Conservation (phyloP, 306 rosid species). For the Acacia confusa region DNA sequence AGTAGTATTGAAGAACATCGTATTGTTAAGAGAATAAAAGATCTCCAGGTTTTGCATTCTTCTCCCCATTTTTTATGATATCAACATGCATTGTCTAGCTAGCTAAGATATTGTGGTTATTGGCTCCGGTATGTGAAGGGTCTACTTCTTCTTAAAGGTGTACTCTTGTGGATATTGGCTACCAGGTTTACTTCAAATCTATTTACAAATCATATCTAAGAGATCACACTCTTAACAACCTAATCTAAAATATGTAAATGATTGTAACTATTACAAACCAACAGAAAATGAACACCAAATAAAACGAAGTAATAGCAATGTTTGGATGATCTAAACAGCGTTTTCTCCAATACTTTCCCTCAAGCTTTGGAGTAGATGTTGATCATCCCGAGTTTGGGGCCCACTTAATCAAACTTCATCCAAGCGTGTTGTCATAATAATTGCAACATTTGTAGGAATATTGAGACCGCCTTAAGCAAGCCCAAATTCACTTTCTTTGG, state of each 20-base stretch:
- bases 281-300: not conserved
- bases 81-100: conserved; percentile 6
- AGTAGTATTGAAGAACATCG: conserved; percentile 72
- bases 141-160: not conserved
- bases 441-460: too few relatives aligned
- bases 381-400: not conserved
- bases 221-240: not conserved
- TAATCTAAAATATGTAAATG: too few relatives aligned
- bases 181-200: too few relatives aligned
- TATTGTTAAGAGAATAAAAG: conserved; percentile 65
- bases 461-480: too few relatives aligned
- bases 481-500: too few relatives aligned
- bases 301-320: not conserved
- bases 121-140: conserved; percentile 18
- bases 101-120: not conserved
- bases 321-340: not conserved
- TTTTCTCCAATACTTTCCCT: not conserved
- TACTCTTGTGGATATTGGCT: not conserved
- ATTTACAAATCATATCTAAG: too few relatives aligned
- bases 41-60: conserved; percentile 67
- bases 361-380: not conserved
- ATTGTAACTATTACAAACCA: too few relatives aligned
- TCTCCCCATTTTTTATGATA: not conserved
- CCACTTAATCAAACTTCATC: not conserved
- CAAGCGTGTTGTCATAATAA: not conserved